Base-by-base conservation (phyloP, 306 rosid species). In the Quercus robur region DNA sequence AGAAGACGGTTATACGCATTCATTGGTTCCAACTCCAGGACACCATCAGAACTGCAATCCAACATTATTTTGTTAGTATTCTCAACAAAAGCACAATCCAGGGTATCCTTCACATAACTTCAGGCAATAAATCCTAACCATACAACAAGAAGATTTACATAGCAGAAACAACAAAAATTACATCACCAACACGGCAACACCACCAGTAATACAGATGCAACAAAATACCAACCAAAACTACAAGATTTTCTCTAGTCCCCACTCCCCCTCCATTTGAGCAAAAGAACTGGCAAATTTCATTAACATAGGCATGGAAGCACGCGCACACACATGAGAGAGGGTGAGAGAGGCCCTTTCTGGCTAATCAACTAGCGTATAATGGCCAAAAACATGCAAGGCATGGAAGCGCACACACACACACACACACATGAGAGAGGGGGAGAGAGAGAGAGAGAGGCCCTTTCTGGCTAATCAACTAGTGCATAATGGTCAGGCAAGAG, bases 21-120 rank as follows among this genome's bases (percentile, higher is more conserved):
- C 98, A 90, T 95, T 63, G 99, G 98, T 88, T 95, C 92, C 86
- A 95, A 85, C 87, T 95, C 98, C 85, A 95, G 81, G 71, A 91
- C 79, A 80, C 94, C 91, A 76, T 87, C 88, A 71, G 91, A 86
- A 87, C 99, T 93, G 93, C 87, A 86, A 79, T 26, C 38, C 61
- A 46, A 74, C 26, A 11, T 21, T 46, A 17, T 1, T 52, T 70
- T 46, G 52, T 44, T 41, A 63, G 57, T 38, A 57, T 44, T 20
- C 68, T 78, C 78, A 74, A 79, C 15, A 77, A 84, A 77, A 86
- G 74, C 44, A 79, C 30, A 77, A 52, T 68, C 80, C 33, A 76
- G 57, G 81, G 73, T 59, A 55, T 54, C 74, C 26, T 35, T 49
- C 56, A 56, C 26, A 78, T 63, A 69, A 55, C 75, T 55, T 68